Evolutionary conservation across 371 early-diverging fungal genomes (phyloP).

Genomic region (Mucor irregularis): DNA sequence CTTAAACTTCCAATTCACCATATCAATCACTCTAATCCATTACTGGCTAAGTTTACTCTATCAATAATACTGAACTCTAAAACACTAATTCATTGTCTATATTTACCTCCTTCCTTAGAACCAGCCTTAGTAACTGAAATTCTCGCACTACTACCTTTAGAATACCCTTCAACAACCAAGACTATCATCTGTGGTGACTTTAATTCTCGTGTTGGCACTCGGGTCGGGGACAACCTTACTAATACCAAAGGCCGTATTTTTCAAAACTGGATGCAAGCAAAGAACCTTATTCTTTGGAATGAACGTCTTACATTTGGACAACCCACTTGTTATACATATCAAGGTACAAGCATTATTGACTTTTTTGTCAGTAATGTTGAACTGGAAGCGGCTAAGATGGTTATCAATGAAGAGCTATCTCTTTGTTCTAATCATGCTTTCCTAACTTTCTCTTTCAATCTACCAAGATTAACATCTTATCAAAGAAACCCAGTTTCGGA

Average conservation of each 20-base stretch:
- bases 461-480: too few relatives aligned
- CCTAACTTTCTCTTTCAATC: too few relatives aligned
- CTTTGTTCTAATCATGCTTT: neutral
- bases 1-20: neutral
- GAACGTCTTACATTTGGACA: too few relatives aligned
- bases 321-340: neutral
- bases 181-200: slow-evolving; percentile 17
- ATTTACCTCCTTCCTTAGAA: slow-evolving; percentile 2
- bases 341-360: neutral
- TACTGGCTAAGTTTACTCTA: too few relatives aligned
- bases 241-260: too few relatives aligned
- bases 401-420: neutral
- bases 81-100: slow-evolving; percentile 5
- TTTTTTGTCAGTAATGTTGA: too few relatives aligned
- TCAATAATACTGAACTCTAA: too few relatives aligned
- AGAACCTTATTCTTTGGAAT: too few relatives aligned
- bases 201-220: too few relatives aligned
- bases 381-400: neutral
- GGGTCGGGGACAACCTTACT: too few relatives aligned
- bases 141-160: neutral
- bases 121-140: neutral
- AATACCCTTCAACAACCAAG: slow-evolving; percentile 5
- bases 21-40: neutral
- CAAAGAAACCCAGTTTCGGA: too few relatives aligned
- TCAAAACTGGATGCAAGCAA: too few relatives aligned